Base-by-base conservation (phyloP, 257 asterid species). In the Solanum pimpinellifolium region DNA sequence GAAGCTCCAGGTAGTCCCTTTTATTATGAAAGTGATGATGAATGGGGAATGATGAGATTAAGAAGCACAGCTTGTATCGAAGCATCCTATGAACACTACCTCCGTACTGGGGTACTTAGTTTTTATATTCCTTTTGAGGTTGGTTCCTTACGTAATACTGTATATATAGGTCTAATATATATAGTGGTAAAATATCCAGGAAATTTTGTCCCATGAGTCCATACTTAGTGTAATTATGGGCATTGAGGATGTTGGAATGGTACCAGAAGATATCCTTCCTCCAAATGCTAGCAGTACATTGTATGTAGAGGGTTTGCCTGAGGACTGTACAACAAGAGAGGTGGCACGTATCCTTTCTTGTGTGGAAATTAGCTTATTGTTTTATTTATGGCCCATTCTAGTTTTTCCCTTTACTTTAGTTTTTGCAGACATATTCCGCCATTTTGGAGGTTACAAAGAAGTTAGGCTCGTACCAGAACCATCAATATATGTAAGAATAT, bases 241-340 rank as follows among this genome's bases (percentile, higher is more conserved):
- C 75, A 86, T 93, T 73, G 93, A 92, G 59, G 90, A 93, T 60
- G 73, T 90, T 85, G 89, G 90, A 86, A 86, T 90, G 29, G 91
- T 87, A 83, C 93, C 93, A 78, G 98, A 93, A 89, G 86, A 90
- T 90, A 90, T 92, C 25, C 98, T 95, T 49, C 99, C 99, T 70
- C 92, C 93, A 16, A 98, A 96, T 91, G 99, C 99, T 89, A 93
- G 92, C 81, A 91, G 91, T 90, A 96, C 99, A 1, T 91, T 96
- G 89, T 92, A 82, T 83, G 90, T 92, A 85, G 96, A 90, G 82
- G 92, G 92, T 89, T 87, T 92, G 85, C 93, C 94, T 66, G 85
- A 93, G 6, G 90, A 91, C 59, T 92, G 93, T 89, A 93, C 93
- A 73, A 96, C 98, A 74, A 91, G 98, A 87, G 98, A 96, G 90